Evolutionary conservation across 495 filamentous ascomycete species (phyloP), one percentile per base, ranked within the genome.

Genomic region (Neurospora terricola): DNA sequence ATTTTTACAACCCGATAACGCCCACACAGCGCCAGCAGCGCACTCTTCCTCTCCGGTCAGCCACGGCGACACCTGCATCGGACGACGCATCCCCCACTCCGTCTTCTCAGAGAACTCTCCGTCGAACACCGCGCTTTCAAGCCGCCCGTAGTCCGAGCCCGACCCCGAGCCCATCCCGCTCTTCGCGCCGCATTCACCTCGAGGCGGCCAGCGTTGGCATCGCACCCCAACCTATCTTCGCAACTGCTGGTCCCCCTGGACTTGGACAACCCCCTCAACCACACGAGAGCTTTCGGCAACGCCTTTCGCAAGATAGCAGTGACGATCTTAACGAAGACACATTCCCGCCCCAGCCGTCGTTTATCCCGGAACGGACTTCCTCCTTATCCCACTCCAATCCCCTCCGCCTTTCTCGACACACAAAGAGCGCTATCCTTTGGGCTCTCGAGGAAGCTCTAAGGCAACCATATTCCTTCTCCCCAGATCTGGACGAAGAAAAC

Each of bases 381-480:
- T 66, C 54, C 27, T 66, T 66, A 34, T 66, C 54, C 54, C 54
- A 66, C 30, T 66, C 54, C 27, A 66, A 66, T 66, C 75, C 81
- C n/a, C 82, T 81, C 37, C 83, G 79, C 70, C 80, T 86, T 72
- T 86, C 85, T 37, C 82, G 80, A 72, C 83, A 86, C 36, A 84
- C 82, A 30, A 83, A 82, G 73, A 85, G 82, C 75, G 95, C 96
- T 21, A 94, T 99, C 78, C 91, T 93, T 74, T 97, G 90, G 86
- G 89, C 93, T 7, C 89, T 98, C 68, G 95, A 99, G 84, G 93
- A 95, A 83, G 96, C 92, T 66, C 86, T 98, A 69, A 91, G 94
- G 69, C 88, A 89, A 45, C 95, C 96, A 2, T 87, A 94, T 72
- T 86, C 89, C 12, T 96, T 99, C 82, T 94, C 94, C 5, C 87